Conservation (phyloP, 768 basidiomycete species). For the Suillus sp. region DNA sequence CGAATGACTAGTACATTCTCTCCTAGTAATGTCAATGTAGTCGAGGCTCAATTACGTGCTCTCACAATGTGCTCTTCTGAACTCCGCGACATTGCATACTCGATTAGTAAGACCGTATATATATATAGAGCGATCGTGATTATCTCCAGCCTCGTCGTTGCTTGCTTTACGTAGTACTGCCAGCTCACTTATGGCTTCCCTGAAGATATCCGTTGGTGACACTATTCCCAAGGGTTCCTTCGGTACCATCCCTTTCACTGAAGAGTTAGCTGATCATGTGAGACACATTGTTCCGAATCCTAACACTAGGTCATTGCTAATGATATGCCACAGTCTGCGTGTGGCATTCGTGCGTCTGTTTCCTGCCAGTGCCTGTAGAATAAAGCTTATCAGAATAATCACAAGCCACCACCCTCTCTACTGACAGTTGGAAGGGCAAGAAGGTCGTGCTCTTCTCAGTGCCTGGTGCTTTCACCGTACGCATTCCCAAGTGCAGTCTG, state of each 20-base stretch:
- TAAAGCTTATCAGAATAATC: background rate
- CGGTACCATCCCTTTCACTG: slow-evolving; percentile 57
- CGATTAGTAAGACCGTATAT: no score
- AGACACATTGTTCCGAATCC: slow-evolving; percentile 24
- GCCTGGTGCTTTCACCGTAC: slow-evolving; percentile 80
- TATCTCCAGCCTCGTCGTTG: background rate
- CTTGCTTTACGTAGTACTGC: background rate
- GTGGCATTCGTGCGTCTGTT: slow-evolving; percentile 60
- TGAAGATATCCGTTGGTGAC: slow-evolving; percentile 53
- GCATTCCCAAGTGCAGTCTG: slow-evolving; percentile 22
- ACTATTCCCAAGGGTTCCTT: slow-evolving; percentile 49
- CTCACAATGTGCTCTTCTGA: no score
- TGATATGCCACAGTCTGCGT: slow-evolving; percentile 46
- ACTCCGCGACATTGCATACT: no score
- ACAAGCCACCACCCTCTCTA: slow-evolving; percentile 55
- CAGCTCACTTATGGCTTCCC: slow-evolving; percentile 16
- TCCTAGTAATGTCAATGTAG: no score
- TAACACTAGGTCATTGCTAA: slow-evolving; percentile 7
- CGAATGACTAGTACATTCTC: background rate
- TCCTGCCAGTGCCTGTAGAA: background rate
- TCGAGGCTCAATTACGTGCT: no score
- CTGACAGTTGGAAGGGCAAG: slow-evolving; percentile 76
- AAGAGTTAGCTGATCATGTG: slow-evolving; percentile 63
- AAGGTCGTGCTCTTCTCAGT: slow-evolving; percentile 79
- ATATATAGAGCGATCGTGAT: background rate